A percentile compares a stretch with the other conserved stretches of the same genome.
Conservation (phyloP, 2,329 filamentous ascomycete species). For the Sclerotinia glacialis region DNA sequence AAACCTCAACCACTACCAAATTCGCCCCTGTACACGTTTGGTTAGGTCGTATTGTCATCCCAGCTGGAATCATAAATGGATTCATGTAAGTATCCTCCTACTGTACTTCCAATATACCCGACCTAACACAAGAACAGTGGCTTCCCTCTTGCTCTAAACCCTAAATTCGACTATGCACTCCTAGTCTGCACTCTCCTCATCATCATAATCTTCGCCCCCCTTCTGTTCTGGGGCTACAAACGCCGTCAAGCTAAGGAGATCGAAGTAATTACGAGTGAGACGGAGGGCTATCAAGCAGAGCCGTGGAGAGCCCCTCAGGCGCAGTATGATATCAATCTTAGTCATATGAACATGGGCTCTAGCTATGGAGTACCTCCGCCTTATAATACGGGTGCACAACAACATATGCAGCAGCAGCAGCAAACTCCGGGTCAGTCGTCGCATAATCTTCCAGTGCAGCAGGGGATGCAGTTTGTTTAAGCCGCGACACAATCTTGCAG, state of each 20-base stretch:
- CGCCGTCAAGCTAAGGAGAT: conserved; percentile 5
- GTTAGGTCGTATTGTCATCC: conserved; percentile 54
- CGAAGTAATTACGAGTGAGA: not conserved
- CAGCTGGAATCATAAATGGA: conserved; percentile 54
- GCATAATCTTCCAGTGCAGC: conserved; percentile 11
- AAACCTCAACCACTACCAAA: conserved; percentile 49
- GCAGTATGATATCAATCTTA: conserved; percentile 15
- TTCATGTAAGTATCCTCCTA: conserved; percentile 48
- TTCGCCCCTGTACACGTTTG: conserved; percentile 55
- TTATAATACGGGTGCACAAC: not conserved
- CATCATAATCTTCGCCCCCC: conserved; percentile 41
- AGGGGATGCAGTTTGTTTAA: conserved; percentile 18
- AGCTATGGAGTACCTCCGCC: not conserved
- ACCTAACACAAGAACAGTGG: conserved; percentile 43
- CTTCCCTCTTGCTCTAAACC: conserved; percentile 54
- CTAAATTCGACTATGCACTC: conserved; percentile 49
- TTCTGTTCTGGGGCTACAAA: conserved; percentile 27
- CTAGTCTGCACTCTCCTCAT: conserved; percentile 47
- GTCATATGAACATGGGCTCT: conserved; percentile 1
- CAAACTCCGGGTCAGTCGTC: not conserved
- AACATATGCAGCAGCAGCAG: not conserved
- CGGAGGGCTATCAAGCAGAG: conserved; percentile 19
- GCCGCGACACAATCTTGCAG: not conserved
- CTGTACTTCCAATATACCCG: not conserved
- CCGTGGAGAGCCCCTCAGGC: conserved; percentile 18